A percentile compares a stretch with the other conserved stretches of the same genome.
Evolutionary conservation across 1,284 basidiomycete species (phyloP).

Genomic region (Coniferiporia weirii): DNA sequence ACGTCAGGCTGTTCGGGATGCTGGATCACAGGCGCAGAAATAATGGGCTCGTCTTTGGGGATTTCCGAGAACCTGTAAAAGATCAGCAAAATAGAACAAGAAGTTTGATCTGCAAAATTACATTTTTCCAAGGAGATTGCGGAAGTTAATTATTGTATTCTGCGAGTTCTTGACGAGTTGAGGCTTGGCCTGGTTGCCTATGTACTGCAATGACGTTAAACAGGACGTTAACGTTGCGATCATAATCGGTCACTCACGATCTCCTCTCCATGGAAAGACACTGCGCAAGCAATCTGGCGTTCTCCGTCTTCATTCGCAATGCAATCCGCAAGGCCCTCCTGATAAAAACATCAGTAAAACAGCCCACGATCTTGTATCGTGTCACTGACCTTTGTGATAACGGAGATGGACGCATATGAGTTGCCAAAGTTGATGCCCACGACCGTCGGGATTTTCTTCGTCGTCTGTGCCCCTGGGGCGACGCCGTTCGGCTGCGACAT

Average conservation of each 20-base stretch:
- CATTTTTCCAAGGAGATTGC: slow-evolving; percentile 92
- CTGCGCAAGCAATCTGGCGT: slow-evolving; percentile 93
- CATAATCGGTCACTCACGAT: slow-evolving; percentile 48
- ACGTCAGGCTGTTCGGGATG: slow-evolving; percentile 69
- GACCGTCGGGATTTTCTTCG: slow-evolving; percentile 42
- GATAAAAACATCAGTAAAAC: not conserved
- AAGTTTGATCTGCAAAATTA: slow-evolving; percentile 31
- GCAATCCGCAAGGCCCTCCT: slow-evolving; percentile 88
- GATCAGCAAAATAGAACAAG: slow-evolving; percentile 7
- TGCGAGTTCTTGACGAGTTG: slow-evolving; percentile 94
- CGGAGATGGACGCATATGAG: slow-evolving; percentile 91
- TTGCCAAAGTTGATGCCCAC: slow-evolving; percentile 98
- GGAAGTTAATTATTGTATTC: slow-evolving; percentile 93
- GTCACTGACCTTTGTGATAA: slow-evolving; percentile 81
- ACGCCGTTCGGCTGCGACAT: slow-evolving; percentile 34
- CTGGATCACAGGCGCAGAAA: slow-evolving; percentile 66
- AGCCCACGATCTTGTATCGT: not conserved
- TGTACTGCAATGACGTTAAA: slow-evolving; percentile 56
- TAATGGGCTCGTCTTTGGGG: slow-evolving; percentile 44
- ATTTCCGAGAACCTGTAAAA: slow-evolving; percentile 66
- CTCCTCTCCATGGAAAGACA: slow-evolving; percentile 90
- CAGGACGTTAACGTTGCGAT: slow-evolving; percentile 11
- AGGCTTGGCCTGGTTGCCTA: slow-evolving; percentile 92
- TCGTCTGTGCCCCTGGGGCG: slow-evolving; percentile 26
- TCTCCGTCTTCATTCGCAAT: slow-evolving; percentile 99